Base-by-base conservation (phyloP, 768 basidiomycete genomes). In the Mycena capillaripes region DNA sequence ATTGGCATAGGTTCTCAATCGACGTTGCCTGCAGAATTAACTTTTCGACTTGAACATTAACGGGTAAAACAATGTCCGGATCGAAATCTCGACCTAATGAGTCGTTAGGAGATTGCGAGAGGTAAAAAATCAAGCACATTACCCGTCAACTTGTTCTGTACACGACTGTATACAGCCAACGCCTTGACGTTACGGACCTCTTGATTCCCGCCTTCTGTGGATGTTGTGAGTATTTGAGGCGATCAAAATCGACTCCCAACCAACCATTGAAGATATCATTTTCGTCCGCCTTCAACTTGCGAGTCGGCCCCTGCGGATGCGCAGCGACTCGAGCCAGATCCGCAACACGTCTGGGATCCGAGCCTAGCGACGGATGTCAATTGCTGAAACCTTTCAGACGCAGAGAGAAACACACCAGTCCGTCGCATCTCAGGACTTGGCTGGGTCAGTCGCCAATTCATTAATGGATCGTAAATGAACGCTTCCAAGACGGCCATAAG, bases 401-500 rank as follows among this genome's bases (percentile, higher is more conserved):
- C 12, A 21, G 30, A 21, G 17, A n/a, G 58, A 10, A 42, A 58
- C 78, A 64, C 73, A 91, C 93, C 93, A 34, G 89, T 86, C 61
- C 91, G 89, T 67, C 91, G 88, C 27, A 86, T 86, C 68, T 95
- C 94, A 44, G 89, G 91, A 62, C 97, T 95, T 7, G 93, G 89
- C 77, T 95, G 94, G 87, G 95, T 93, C 73, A 98, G 85, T 76
- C 97, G 90, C 97, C 97, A 99, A 78, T 96, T 97, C 86, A 99
- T 97, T 67, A 99, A 84, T 16, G 98, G 98, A 79, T 99, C 98
- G 77, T 99, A 98, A 11, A 99, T 97, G 79, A 99, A 99, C 9
- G 98, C 97, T 81, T 99, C 98, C 32, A 99, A 86, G 23, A 99
- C 97, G 7, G 98, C 98, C 95, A 99, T 96, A 70, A 99, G 86